Evolutionary conservation across 306 rosid genomes (phyloP).

Genomic region (Coriaria nepalensis): DNA sequence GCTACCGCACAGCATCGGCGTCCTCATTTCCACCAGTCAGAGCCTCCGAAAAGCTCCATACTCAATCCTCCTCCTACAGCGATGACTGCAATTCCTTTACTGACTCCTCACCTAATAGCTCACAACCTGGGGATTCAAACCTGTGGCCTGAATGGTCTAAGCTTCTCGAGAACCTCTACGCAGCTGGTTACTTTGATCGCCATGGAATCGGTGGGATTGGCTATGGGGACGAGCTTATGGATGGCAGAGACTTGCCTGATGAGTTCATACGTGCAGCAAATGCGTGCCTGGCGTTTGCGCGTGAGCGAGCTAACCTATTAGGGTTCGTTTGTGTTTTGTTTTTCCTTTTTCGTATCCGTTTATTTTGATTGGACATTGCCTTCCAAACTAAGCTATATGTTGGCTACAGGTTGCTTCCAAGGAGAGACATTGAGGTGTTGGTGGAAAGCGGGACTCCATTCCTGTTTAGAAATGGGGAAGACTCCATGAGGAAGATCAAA

Average conservation of each 20-base stretch:
- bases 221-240: slow-evolving; percentile 17
- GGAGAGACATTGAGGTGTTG: slow-evolving; percentile 47
- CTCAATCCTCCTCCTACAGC: slow-evolving; percentile 17
- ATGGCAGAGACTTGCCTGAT: slow-evolving; percentile 9
- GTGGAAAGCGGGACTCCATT: slow-evolving; percentile 46
- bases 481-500: slow-evolving; percentile 33
- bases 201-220: neutral
- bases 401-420: slow-evolving; percentile 51
- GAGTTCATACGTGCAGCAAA: slow-evolving; percentile 30
- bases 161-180: slow-evolving; percentile 34
- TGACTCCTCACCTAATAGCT: slow-evolving; percentile 8
- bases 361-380: neutral
- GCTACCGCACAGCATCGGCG: slow-evolving; percentile 10
- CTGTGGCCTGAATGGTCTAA: slow-evolving; percentile 57
- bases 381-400: neutral
- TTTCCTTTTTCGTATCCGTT: neutral
- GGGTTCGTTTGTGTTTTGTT: slow-evolving; percentile 22
- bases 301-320: slow-evolving; percentile 41
- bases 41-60: slow-evolving; percentile 32
- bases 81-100: slow-evolving; percentile 7
- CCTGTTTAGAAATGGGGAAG: slow-evolving; percentile 42
- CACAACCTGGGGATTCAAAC: slow-evolving; percentile 6
- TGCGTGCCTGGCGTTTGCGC: slow-evolving; percentile 56
- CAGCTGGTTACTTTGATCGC: slow-evolving; percentile 29
- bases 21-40: slow-evolving; percentile 17